These are phyloP conservation scores for Ophiostoma populinum DNA, from an alignment of 2,329 filamentous ascomycete genomes.

Conservation along the genomic window DNA sequence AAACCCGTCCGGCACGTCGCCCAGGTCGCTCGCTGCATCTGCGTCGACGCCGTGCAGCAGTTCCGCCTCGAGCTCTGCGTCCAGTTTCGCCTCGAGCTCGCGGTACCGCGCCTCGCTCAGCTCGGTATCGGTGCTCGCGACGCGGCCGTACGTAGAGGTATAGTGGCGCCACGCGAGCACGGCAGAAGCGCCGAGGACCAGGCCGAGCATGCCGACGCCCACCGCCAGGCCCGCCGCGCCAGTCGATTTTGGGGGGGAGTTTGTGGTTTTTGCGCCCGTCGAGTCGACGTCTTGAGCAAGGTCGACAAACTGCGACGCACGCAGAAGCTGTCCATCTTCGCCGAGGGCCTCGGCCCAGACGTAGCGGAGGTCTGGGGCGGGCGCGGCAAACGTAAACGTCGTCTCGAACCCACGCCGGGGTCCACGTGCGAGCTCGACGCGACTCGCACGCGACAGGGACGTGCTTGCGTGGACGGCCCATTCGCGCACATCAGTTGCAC, in stretches of 20 bases:
- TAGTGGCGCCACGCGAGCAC: neutral
- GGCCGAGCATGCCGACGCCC: neutral
- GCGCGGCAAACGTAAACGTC: neutral
- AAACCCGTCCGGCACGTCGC: neutral
- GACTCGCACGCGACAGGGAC: neutral
- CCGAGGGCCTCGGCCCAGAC: constrained; percentile 6
- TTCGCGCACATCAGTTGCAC: constrained; percentile 20
- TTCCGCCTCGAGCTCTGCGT: neutral
- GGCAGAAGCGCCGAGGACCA: neutral
- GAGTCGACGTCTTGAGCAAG: neutral
- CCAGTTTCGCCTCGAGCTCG: constrained; percentile 1
- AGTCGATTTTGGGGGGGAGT: neutral
- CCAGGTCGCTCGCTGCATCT: neutral
- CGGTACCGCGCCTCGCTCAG: neutral
- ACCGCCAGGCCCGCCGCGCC: neutral
- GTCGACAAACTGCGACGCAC: neutral
- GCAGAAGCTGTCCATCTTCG: constrained; percentile 3
- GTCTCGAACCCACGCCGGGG: constrained; percentile 2
- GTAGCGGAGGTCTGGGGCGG: neutral
- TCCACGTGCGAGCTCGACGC: neutral
- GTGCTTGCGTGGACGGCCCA: constrained; percentile 8
- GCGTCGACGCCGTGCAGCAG: neutral
- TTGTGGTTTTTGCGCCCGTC: neutral
- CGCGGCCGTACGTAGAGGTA: neutral
- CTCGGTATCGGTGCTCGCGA: neutral